A percentile compares a stretch with the other conserved stretches of the same genome.
Evolutionary conservation across 331 rosid genomes (phyloP).

Genomic region (Prunus yedoensis): DNA sequence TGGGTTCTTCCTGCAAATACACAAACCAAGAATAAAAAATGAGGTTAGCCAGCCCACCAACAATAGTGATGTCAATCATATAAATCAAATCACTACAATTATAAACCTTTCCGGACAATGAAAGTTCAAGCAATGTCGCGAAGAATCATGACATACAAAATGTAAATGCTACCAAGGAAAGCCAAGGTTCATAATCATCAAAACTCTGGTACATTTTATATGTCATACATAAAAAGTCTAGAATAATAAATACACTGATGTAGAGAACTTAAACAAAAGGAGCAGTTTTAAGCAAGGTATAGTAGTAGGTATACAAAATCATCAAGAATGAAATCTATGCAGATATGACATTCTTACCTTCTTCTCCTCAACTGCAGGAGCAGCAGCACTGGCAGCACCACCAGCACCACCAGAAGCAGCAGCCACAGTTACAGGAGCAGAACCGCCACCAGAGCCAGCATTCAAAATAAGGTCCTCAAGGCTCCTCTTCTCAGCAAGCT

Average conservation of each 20-base stretch:
- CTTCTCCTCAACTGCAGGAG: conserved; percentile 52
- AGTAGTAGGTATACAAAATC: too few relatives aligned
- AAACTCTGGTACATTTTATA: background rate
- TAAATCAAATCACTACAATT: background rate
- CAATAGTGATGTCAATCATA: too few relatives aligned
- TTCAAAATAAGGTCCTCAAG: conserved; percentile 53
- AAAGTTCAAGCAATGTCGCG: background rate
- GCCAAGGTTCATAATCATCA: background rate
- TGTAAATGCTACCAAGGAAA: background rate
- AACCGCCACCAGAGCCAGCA: conserved; percentile 39
- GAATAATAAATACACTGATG: background rate
- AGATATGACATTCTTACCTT: conserved; percentile 33
- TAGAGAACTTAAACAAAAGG: too few relatives aligned
- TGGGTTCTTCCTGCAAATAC: conserved; percentile 51
- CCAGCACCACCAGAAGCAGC: conserved; percentile 31
- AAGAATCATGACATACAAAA: background rate
- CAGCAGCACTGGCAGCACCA: conserved; percentile 20
- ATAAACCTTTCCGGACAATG: background rate
- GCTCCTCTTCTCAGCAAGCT: conserved; percentile 51
- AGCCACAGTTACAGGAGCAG: conserved; percentile 28
- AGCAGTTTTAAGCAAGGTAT: too few relatives aligned
- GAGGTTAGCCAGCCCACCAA: background rate
- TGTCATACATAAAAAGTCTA: background rate
- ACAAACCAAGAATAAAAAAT: background rate
- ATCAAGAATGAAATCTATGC: background rate